Conservation (phyloP, 768 basidiomycete species). For the Xanthoconium purpureum region DNA sequence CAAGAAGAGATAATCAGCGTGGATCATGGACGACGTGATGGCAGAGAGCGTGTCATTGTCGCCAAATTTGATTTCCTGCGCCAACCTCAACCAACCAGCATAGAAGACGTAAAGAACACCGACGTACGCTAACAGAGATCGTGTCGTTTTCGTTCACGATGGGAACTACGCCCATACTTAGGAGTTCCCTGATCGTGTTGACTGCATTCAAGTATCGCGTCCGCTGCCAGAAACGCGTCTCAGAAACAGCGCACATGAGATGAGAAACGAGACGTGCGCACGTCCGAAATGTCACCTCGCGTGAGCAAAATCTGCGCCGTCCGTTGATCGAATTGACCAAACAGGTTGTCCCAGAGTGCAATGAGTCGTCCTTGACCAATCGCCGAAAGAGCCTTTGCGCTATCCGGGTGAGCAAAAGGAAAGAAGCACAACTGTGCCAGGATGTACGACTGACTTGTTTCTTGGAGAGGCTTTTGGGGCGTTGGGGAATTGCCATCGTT, state of each 20-base stretch:
- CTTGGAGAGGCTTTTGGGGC: slow-evolving; percentile 81
- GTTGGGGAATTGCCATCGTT: slow-evolving; percentile 78
- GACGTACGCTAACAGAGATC: slow-evolving; percentile 89
- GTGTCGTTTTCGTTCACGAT: slow-evolving; percentile 99
- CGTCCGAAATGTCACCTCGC: slow-evolving; percentile 95
- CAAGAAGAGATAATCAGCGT: slow-evolving; percentile 97
- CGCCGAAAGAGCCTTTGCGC: slow-evolving; percentile 81
- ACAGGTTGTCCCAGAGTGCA: slow-evolving; percentile 95
- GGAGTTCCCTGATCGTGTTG: slow-evolving; percentile 88
- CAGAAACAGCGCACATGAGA: neutral
- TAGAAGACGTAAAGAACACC: neutral
- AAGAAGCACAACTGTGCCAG: slow-evolving; percentile 32
- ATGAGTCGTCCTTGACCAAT: slow-evolving; percentile 97
- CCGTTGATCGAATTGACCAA: slow-evolving; percentile 89
- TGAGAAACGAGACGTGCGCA: slow-evolving; percentile 35
- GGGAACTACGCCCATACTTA: slow-evolving; percentile 92
- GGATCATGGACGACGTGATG: slow-evolving; percentile 95
- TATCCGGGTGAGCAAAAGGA: slow-evolving; percentile 19
- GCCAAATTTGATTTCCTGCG: slow-evolving; percentile 98
- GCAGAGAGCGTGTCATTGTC: slow-evolving; percentile 99
- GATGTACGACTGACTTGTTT: slow-evolving; percentile 70
- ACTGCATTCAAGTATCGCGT: slow-evolving; percentile 96
- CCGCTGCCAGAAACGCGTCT: slow-evolving; percentile 48
- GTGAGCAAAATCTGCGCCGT: slow-evolving; percentile 95
- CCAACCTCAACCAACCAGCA: slow-evolving; percentile 1